Percentiles rank a stretch among this genome's conserved stretches.
Evolutionary conservation across 2,329 filamentous ascomycete genomes (phyloP).

Genomic region (Penicillium decumbens): DNA sequence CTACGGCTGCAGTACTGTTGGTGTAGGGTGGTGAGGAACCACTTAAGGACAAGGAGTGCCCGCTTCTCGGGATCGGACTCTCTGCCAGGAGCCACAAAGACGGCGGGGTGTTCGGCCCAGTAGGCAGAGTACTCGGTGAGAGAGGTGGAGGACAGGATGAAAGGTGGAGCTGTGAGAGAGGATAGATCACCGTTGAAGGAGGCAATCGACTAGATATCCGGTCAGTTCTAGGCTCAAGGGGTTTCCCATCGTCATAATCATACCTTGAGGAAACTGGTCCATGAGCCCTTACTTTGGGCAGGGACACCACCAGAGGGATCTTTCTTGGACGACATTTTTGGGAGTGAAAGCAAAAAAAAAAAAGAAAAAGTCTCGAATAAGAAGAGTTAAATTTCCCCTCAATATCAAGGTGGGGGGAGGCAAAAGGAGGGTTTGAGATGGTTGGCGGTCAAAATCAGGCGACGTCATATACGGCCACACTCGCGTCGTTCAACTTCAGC

Average conservation of each 20-base stretch:
- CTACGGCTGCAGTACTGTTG: constrained; percentile 73
- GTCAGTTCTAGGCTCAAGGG: constrained; percentile 4
- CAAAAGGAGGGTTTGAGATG: constrained; percentile 2
- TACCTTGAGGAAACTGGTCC: constrained; percentile 48
- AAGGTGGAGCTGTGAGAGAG: constrained; percentile 74
- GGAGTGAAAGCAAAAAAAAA: background rate
- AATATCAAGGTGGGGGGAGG: constrained; percentile 4
- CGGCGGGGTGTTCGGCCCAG: constrained; percentile 71
- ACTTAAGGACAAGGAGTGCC: constrained; percentile 83
- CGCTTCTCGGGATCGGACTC: constrained; percentile 78
- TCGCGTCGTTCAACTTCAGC: background rate
- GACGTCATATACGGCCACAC: constrained; percentile 22
- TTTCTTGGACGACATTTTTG: constrained; percentile 32
- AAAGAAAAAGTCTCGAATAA: constrained; percentile 1
- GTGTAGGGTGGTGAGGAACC: constrained; percentile 91
- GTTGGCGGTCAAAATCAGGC: constrained; percentile 21
- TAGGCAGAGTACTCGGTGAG: constrained; percentile 77
- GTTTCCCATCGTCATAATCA: background rate
- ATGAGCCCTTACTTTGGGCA: constrained; percentile 42
- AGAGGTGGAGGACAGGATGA: constrained; percentile 73
- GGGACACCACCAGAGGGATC: constrained; percentile 41
- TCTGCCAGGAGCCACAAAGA: constrained; percentile 76
- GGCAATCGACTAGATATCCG: constrained; percentile 56
- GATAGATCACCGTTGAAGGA: constrained; percentile 79
- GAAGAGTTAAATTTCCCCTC: background rate